A percentile compares a stretch with the other conserved stretches of the same genome.
phyloP scores from a whole-genome alignment of 108 stramenopile species.

The Cyclotella choctawhatcheeana region DNA sequence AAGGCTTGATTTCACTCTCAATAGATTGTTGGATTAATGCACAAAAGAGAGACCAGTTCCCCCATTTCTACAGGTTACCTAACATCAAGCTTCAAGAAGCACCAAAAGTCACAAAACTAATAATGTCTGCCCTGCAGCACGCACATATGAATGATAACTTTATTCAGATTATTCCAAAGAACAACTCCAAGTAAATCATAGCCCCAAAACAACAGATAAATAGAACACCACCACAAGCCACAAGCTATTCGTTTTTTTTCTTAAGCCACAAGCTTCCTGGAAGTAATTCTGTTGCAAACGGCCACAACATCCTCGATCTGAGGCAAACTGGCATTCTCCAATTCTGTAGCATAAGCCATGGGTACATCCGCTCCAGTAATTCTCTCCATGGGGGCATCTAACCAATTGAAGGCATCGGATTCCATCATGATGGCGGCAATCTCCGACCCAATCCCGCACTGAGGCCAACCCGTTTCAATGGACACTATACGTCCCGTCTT shows the following conservation, averaged over 20 bases:
- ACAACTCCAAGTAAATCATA: not conserved
- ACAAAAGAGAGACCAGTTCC: too few species aligned
- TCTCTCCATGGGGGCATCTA: slow-evolving; percentile 98
- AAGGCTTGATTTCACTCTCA: slow-evolving; percentile 41
- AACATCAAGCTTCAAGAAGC: too few species aligned
- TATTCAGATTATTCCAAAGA: not conserved
- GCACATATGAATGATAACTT: not conserved
- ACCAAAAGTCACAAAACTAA: not conserved
- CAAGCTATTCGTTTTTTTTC: not conserved
- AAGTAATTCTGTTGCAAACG: slow-evolving; percentile 87
- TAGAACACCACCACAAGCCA: too few species aligned
- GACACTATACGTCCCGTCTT: slow-evolving; percentile 96
- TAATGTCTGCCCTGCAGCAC: not conserved
- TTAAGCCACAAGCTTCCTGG: slow-evolving; percentile 84
- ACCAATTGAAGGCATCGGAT: slow-evolving; percentile 97
- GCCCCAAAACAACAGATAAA: too few species aligned
- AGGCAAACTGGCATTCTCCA: slow-evolving; percentile 94
- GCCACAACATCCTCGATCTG: slow-evolving; percentile 91
- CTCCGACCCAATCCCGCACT: slow-evolving; percentile 97
- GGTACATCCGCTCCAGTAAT: slow-evolving; percentile 99
- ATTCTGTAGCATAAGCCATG: slow-evolving; percentile 97
- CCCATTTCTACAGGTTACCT: too few species aligned
- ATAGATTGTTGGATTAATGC: too few species aligned
- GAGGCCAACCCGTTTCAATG: slow-evolving; percentile 98
- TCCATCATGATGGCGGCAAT: slow-evolving; percentile 97